Evolutionary conservation across 2,329 filamentous ascomycete genomes (phyloP).

Genomic region (Fusarium sarcochroum): DNA sequence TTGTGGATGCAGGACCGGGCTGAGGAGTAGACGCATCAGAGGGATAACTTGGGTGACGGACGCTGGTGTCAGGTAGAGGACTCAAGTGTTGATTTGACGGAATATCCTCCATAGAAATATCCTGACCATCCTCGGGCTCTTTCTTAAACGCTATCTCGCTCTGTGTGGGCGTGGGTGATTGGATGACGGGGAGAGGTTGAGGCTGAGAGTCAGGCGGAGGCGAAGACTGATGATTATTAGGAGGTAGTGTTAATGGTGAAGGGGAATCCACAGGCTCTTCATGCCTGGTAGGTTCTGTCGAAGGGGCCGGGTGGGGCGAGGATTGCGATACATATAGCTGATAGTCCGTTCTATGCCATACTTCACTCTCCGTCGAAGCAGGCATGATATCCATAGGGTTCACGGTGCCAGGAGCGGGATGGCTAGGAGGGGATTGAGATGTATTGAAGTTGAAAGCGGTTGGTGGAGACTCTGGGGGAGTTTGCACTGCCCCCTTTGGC

Average conservation of each 20-base stretch:
- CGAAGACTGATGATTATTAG: conserved; percentile 37
- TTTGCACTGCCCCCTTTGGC: conserved; percentile 39
- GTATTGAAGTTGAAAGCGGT: conserved; percentile 41
- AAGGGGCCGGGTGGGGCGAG: conserved; percentile 39
- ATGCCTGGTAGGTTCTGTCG: conserved; percentile 20
- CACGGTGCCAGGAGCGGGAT: conserved; percentile 62
- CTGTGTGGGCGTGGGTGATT: conserved; percentile 48
- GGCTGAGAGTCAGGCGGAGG: conserved; percentile 32
- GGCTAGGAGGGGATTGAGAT: conserved; percentile 50
- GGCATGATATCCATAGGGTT: conserved; percentile 70
- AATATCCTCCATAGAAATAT: conserved; percentile 46
- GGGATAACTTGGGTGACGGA: conserved; percentile 53
- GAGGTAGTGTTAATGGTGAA: conserved; percentile 46
- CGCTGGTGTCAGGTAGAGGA: conserved; percentile 41
- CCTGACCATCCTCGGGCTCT: conserved; percentile 40
- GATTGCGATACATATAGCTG: conserved; percentile 52
- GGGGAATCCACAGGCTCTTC: conserved; percentile 44
- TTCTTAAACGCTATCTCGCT: conserved; percentile 35
- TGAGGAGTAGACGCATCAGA: conserved; percentile 61
- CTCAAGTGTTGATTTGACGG: conserved; percentile 47
- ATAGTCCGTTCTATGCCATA: conserved; percentile 56
- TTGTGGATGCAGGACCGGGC: conserved; percentile 57
- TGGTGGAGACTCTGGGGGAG: conserved; percentile 48
- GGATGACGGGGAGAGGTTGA: conserved; percentile 45
- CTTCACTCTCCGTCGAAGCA: conserved; percentile 55